Conservation (phyloP, 441 rosid genomes). For the Brassica balearica region DNA sequence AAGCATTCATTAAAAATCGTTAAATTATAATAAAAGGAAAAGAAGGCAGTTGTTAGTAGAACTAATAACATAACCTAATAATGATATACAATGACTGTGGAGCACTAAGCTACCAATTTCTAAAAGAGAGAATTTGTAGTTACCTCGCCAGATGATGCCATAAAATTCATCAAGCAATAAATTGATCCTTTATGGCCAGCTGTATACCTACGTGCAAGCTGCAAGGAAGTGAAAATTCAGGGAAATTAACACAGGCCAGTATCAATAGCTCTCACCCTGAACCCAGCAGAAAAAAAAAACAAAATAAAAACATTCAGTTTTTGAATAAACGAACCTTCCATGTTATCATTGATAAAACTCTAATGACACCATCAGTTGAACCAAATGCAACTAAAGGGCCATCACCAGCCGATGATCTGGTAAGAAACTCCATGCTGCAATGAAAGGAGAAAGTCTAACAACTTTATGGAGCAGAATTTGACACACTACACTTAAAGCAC, state of each 20-base stretch:
- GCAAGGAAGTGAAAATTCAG: conserved; percentile 47
- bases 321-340: conserved; percentile 85
- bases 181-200: conserved; percentile 98
- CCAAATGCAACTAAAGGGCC: conserved; percentile 99
- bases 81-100: conserved; percentile 5
- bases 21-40: background rate
- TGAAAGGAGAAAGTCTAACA: conserved; percentile 27
- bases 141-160: conserved; percentile 99
- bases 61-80: conserved; percentile 18
- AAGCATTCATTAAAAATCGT: background rate
- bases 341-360: conserved; percentile 98
- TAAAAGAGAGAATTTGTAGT: conserved; percentile 26
- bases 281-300: conserved; percentile 21
- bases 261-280: conserved; percentile 28
- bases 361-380: conserved; percentile 94
- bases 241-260: conserved; percentile 28
- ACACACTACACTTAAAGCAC: background rate
- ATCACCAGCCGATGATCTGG: conserved; percentile 81
- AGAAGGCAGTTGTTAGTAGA: background rate
- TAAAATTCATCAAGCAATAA: conserved; percentile 94
- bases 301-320: too few relatives aligned
- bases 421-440: conserved; percentile 92
- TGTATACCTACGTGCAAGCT: conserved; percentile 95
- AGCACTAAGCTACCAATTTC: background rate
- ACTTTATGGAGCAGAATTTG: conserved; percentile 13